Percentiles rank a stretch among this genome's conserved stretches.
These are phyloP conservation scores for Trichoderma gamsii DNA, from an alignment of 495 filamentous ascomycete species.

Conservation along the genomic window DNA sequence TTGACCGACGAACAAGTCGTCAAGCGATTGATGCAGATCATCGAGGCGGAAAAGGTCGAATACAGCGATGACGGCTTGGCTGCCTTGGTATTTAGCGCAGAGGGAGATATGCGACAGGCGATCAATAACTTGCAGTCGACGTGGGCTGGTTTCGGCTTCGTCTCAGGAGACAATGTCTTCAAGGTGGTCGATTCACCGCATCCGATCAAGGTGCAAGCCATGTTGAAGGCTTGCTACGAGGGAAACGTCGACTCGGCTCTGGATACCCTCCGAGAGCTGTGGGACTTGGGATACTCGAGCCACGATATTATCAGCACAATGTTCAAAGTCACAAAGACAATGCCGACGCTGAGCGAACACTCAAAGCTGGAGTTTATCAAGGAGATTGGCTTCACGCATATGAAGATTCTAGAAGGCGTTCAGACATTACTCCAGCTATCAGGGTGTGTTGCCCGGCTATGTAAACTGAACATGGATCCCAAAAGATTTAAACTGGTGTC, in stretches of 20 bases:
- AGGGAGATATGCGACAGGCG: slow-evolving; percentile 98
- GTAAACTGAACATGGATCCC: slow-evolving; percentile 92
- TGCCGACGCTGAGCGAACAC: slow-evolving; percentile 83
- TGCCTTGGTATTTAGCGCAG: slow-evolving; percentile 90
- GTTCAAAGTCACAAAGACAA: slow-evolving; percentile 97
- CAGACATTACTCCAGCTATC: slow-evolving; percentile 90
- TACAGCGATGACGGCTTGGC: slow-evolving; percentile 91
- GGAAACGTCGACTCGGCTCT: slow-evolving; percentile 81
- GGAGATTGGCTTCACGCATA: slow-evolving; percentile 98
- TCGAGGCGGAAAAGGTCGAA: slow-evolving; percentile 77
- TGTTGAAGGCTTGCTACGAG: slow-evolving; percentile 95
- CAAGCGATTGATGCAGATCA: slow-evolving; percentile 83
- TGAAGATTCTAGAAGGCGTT: slow-evolving; percentile 95
- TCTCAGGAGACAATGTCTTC: slow-evolving; percentile 96
- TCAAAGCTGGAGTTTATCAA: slow-evolving; percentile 92
- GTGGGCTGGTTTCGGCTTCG: slow-evolving; percentile 90
- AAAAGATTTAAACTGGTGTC: slow-evolving; percentile 57
- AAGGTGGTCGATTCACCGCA: slow-evolving; percentile 95
- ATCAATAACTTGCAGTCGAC: slow-evolving; percentile 99
- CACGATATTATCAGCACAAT: slow-evolving; percentile 98
- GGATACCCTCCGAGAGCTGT: slow-evolving; percentile 83
- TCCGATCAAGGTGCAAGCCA: slow-evolving; percentile 95
- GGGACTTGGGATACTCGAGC: slow-evolving; percentile 88
- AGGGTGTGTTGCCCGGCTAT: slow-evolving; percentile 82
- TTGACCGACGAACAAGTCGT: slow-evolving; percentile 91